Evolutionary conservation across 441 rosid genomes (phyloP).

Genomic region (Viola pubescens): DNA sequence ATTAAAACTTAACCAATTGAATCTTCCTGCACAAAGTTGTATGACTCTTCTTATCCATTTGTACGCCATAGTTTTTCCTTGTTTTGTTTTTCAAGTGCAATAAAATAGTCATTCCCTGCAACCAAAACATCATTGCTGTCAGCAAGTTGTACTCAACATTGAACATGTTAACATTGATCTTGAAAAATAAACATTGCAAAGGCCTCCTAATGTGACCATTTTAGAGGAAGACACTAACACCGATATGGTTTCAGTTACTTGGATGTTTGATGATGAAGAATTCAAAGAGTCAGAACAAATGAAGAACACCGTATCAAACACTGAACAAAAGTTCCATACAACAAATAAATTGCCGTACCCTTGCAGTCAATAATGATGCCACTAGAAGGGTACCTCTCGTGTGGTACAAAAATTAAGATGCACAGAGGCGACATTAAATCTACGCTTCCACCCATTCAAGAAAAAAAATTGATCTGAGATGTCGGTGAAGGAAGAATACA

Average conservation of each 20-base stretch:
- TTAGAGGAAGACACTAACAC: too few species aligned
- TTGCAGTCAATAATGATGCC: neutral
- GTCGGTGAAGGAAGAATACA: neutral
- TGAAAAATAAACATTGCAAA: too few species aligned
- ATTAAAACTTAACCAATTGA: slow-evolving; percentile 15
- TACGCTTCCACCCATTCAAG: neutral
- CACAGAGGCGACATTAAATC: neutral
- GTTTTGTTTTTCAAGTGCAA: neutral
- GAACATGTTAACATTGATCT: too few species aligned
- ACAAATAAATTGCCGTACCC: neutral
- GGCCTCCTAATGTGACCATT: too few species aligned
- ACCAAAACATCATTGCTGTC: slow-evolving; percentile 16
- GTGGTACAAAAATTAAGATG: neutral
- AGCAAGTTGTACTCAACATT: too few species aligned
- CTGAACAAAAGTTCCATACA: too few species aligned
- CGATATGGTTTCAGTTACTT: too few species aligned
- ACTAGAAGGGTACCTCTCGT: neutral
- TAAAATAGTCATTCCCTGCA: neutral
- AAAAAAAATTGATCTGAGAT: neutral
- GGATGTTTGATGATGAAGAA: too few species aligned
- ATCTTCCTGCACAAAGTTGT: neutral
- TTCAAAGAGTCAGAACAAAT: too few species aligned
- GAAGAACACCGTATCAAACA: too few species aligned
- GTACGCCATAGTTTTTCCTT: neutral
- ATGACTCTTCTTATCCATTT: neutral